Evolutionary conservation across 768 basidiomycete species (phyloP).

Genomic region (Pisolithus albus): DNA sequence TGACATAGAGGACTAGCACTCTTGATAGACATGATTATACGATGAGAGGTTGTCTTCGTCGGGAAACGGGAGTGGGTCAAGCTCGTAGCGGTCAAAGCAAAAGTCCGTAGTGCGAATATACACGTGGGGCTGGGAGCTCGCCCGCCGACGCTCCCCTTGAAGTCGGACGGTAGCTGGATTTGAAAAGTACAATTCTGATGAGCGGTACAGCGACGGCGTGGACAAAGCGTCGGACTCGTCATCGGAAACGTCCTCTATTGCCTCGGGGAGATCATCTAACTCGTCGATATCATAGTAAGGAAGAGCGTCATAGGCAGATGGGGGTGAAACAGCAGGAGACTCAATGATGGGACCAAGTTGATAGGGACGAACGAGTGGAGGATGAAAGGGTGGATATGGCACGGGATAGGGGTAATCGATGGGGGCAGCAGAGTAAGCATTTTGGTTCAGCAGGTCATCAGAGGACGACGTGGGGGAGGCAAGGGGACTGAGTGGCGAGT

Average conservation of each 20-base stretch:
- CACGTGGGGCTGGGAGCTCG: slow-evolving; percentile 48
- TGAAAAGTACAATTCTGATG: slow-evolving; percentile 47
- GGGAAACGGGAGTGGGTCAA: slow-evolving; percentile 68
- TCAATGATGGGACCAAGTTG: slow-evolving; percentile 39
- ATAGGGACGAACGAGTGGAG: slow-evolving; percentile 50
- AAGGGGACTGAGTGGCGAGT: slow-evolving; percentile 49
- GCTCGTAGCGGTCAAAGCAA: slow-evolving; percentile 58
- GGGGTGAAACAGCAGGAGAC: slow-evolving; percentile 36
- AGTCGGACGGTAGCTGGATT: slow-evolving; percentile 48
- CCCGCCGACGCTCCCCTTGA: slow-evolving; percentile 43
- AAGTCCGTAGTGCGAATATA: slow-evolving; percentile 54
- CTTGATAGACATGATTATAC: slow-evolving; percentile 51
- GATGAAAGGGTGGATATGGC: slow-evolving; percentile 58
- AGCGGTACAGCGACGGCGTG: slow-evolving; percentile 55
- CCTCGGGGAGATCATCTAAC: slow-evolving; percentile 66
- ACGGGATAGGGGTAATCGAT: slow-evolving; percentile 52
- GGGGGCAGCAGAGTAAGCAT: slow-evolving; percentile 42
- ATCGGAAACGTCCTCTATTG: slow-evolving; percentile 80
- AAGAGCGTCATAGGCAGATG: slow-evolving; percentile 42
- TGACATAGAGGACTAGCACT: slow-evolving; percentile 48
- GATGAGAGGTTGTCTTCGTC: slow-evolving; percentile 40
- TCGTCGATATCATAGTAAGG: slow-evolving; percentile 61
- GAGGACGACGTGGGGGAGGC: slow-evolving; percentile 71
- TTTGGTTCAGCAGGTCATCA: slow-evolving; percentile 58
- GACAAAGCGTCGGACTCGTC: slow-evolving; percentile 72